These are phyloP conservation scores for Sporothrix variecibatus DNA, from an alignment of 2,329 filamentous ascomycete species.

Conservation along the genomic window DNA sequence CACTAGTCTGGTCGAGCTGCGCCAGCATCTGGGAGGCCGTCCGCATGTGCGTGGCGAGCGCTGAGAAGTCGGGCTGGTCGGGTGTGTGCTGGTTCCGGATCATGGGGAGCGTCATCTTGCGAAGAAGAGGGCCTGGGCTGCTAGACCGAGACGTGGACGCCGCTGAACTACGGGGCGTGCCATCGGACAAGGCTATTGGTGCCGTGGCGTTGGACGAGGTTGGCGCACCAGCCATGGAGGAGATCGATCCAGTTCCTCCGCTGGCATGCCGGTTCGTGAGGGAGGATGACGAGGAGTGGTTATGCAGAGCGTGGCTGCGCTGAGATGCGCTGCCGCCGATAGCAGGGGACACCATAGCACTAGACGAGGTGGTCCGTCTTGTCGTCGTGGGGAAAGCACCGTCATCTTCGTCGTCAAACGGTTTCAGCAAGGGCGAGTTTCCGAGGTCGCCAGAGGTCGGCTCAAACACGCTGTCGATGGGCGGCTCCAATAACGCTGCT, in stretches of 20 bases:
- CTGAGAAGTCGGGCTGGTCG: conserved; percentile 79
- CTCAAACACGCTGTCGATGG: conserved; percentile 76
- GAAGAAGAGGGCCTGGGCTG: conserved; percentile 58
- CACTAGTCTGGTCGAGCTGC: conserved; percentile 76
- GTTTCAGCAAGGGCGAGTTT: conserved; percentile 68
- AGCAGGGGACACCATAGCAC: conserved; percentile 14
- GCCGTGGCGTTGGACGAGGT: conserved; percentile 61
- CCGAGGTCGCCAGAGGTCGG: conserved; percentile 77
- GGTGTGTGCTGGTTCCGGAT: conserved; percentile 53
- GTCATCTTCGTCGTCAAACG: conserved; percentile 48
- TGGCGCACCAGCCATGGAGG: conserved; percentile 58
- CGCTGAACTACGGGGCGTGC: conserved; percentile 69
- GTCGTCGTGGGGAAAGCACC: background rate
- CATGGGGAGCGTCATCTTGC: conserved; percentile 62
- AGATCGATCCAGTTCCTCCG: conserved; percentile 34
- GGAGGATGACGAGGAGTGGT: conserved; percentile 21
- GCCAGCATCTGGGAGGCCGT: conserved; percentile 86
- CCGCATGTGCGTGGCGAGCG: conserved; percentile 82
- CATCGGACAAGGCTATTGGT: conserved; percentile 65
- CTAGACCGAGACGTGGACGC: conserved; percentile 66
- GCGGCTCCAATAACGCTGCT: conserved; percentile 46
- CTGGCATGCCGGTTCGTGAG: conserved; percentile 23
- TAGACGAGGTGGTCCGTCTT: background rate
- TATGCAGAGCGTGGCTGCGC: conserved; percentile 24
- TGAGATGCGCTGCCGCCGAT: background rate